Conservation (phyloP, 1,139 yeast genomes). For the Meyerozyma elateridarum region DNA sequence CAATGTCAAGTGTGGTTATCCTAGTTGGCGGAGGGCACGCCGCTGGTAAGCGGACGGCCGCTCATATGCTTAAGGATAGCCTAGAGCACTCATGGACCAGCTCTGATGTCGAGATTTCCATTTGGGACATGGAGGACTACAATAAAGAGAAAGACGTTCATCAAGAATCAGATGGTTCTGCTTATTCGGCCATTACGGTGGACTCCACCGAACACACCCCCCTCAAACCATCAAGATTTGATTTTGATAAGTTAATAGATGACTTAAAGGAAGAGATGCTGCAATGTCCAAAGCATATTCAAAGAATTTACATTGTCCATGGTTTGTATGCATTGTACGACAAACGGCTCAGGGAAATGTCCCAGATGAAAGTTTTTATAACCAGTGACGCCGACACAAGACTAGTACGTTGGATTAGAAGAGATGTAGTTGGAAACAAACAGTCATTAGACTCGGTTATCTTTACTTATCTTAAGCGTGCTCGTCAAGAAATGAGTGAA, state of each 20-base stretch:
- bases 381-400: conserved; percentile 86
- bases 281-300: conserved; percentile 12
- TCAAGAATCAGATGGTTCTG: neutral
- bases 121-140: conserved; percentile 10
- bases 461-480: conserved; percentile 54
- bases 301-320: conserved; percentile 54
- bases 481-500: conserved; percentile 75
- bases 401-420: conserved; percentile 65
- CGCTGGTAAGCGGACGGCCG: conserved; percentile 53
- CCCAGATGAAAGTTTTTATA: conserved; percentile 69
- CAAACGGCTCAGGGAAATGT: conserved; percentile 48
- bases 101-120: conserved; percentile 5
- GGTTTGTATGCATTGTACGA: conserved; percentile 82
- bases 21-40: conserved; percentile 76
- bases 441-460: conserved; percentile 46
- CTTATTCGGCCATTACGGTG: conserved; percentile 28
- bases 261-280: conserved; percentile 12
- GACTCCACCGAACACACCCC: conserved; percentile 18
- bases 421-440: conserved; percentile 30
- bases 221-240: conserved; percentile 38
- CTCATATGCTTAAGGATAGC: conserved; percentile 26
- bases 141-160: neutral
- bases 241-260: conserved; percentile 23
- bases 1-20: conserved; percentile 15
- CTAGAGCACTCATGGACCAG: conserved; percentile 14